phyloP scores from a whole-genome alignment of 805 yeast species.

The Metschnikowia aberdeeniae region DNA sequence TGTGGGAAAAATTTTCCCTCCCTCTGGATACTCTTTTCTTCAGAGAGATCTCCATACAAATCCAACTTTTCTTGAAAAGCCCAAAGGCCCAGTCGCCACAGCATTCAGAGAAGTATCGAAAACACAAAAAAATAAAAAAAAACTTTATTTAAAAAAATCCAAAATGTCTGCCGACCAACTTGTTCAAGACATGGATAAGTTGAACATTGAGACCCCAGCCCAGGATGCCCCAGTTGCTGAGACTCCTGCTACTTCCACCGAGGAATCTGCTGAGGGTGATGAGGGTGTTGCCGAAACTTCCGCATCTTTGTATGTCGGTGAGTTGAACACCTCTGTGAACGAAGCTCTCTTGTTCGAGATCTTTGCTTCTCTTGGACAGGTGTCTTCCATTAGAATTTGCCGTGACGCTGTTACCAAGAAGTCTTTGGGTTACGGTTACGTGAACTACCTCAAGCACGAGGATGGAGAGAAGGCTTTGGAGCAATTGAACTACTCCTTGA shows the following conservation, averaged over 20 bases:
- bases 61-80: constrained; percentile 4
- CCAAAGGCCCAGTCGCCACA: constrained; percentile 2
- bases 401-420: constrained; percentile 97
- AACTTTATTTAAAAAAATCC: constrained; percentile 10
- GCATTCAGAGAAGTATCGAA: constrained; percentile 6
- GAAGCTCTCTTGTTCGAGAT: constrained; percentile 94
- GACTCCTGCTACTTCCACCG: constrained; percentile 28
- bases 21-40: constrained; percentile 7
- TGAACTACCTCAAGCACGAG: constrained; percentile 82
- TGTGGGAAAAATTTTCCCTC: constrained; percentile 16
- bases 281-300: constrained; percentile 48
- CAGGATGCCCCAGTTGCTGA: constrained; percentile 28
- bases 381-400: constrained; percentile 95
- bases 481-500: constrained; percentile 87
- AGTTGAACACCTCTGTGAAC: constrained; percentile 85
- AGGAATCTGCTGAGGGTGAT: constrained; percentile 27
- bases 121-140: constrained; percentile 12
- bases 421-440: constrained; percentile 97
- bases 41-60: constrained; percentile 18
- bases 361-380: constrained; percentile 92
- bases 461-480: constrained; percentile 95
- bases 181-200: constrained; percentile 46
- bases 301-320: constrained; percentile 96
- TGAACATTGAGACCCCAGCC: constrained; percentile 38
- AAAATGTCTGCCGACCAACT: constrained; percentile 39